phyloP scores from a whole-genome alignment of 2,329 filamentous ascomycete genomes.

The Cytospora mali region DNA sequence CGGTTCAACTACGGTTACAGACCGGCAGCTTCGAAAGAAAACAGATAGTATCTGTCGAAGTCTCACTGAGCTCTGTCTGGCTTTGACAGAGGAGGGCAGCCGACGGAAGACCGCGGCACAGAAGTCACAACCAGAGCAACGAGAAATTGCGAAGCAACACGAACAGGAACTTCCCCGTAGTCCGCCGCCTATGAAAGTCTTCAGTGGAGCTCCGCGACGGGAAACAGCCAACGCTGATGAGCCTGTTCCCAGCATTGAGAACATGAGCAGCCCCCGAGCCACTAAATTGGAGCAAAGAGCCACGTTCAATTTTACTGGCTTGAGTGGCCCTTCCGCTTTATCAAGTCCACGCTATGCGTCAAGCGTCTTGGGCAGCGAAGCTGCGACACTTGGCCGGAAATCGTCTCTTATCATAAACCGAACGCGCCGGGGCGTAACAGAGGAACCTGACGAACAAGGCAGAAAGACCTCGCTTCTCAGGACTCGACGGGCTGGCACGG shows the following conservation, averaged over 20 bases:
- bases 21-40: slow-evolving; percentile 85
- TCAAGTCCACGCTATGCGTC: slow-evolving; percentile 47
- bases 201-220: slow-evolving; percentile 40
- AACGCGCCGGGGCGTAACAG: slow-evolving; percentile 50
- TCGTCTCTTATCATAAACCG: slow-evolving; percentile 52
- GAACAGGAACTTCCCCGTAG: slow-evolving; percentile 41
- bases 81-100: slow-evolving; percentile 66
- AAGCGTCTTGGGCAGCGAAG: slow-evolving; percentile 37
- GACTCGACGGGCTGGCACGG: slow-evolving; percentile 48
- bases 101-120: slow-evolving; percentile 39
- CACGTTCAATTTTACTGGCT: slow-evolving; percentile 39
- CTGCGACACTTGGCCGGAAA: slow-evolving; percentile 46
- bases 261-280: slow-evolving; percentile 48
- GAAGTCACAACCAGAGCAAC: slow-evolving; percentile 22
- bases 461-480: slow-evolving; percentile 53
- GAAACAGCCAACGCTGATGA: slow-evolving; percentile 47
- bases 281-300: slow-evolving; percentile 58
- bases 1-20: slow-evolving; percentile 57
- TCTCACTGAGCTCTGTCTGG: slow-evolving; percentile 88
- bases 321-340: slow-evolving; percentile 43
- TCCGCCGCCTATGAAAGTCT: slow-evolving; percentile 49
- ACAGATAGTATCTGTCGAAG: slow-evolving; percentile 91
- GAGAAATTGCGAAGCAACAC: slow-evolving; percentile 28
- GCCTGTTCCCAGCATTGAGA: slow-evolving; percentile 38
- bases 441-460: slow-evolving; percentile 48